These are phyloP conservation scores for Rubroshorea leprosula DNA, from an alignment of 345 rosid genomes.

Conservation along the genomic window DNA sequence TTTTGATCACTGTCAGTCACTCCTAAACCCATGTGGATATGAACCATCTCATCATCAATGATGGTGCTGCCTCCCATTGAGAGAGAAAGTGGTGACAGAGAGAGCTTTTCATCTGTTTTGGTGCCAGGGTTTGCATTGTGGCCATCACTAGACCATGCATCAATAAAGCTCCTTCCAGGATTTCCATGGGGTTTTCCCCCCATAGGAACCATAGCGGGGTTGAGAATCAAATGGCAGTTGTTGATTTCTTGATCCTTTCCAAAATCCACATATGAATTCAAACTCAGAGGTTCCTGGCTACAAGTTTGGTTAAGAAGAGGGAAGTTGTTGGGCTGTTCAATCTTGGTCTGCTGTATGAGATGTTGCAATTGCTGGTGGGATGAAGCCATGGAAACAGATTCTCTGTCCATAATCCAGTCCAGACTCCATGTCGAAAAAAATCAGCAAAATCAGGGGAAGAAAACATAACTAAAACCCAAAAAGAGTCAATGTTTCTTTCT, in stretches of 20 bases:
- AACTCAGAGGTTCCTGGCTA: slow-evolving; percentile 18
- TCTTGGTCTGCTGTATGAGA: slow-evolving; percentile 14
- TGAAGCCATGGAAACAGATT: slow-evolving; percentile 13
- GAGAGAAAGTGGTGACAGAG: slow-evolving; percentile 39
- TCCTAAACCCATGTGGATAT: slow-evolving; percentile 34
- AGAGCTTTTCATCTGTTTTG: slow-evolving; percentile 29
- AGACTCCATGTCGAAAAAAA: slow-evolving; percentile 22
- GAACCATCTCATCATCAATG: slow-evolving; percentile 34
- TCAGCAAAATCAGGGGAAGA: neutral
- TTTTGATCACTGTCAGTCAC: slow-evolving; percentile 24
- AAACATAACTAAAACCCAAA: neutral
- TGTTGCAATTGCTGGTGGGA: slow-evolving; percentile 27
- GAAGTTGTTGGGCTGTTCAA: neutral
- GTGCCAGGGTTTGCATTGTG: slow-evolving; percentile 18
- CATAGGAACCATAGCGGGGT: slow-evolving; percentile 22
- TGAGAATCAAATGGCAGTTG: slow-evolving; percentile 13
- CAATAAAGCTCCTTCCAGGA: slow-evolving; percentile 40
- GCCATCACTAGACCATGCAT: slow-evolving; percentile 49
- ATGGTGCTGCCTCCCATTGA: slow-evolving; percentile 42
- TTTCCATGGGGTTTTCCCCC: slow-evolving; percentile 13
- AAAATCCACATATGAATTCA: slow-evolving; percentile 21
- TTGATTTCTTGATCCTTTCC: slow-evolving; percentile 16
- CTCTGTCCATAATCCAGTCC: slow-evolving; percentile 37
- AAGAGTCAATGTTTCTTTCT: neutral
- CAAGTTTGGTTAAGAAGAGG: slow-evolving; percentile 11